Evolutionary conservation across 2,329 filamentous ascomycete genomes (phyloP), one percentile per base, ranked within the genome.

Genomic region (Fusarium sambucinum): DNA sequence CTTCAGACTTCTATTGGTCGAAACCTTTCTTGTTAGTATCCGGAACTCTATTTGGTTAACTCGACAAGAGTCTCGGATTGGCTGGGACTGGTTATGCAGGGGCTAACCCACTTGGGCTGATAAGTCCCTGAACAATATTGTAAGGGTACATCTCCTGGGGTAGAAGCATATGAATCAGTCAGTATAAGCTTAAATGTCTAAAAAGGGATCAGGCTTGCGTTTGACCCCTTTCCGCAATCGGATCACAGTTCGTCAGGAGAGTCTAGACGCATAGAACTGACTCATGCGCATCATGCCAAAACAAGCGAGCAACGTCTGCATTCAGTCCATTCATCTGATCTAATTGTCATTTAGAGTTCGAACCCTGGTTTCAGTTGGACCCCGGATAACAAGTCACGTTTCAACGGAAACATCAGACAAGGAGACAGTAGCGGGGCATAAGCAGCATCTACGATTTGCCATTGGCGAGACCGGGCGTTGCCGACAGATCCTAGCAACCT

Each of bases 281-380:
- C 7, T 45, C 3, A 7, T 9, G n/a, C 0, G 25, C 7, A 16
- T 19, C 9, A 25, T 9, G 3, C 13, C 25, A 25, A 10, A 16
- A 17, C 2, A 14, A 16, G 12, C 17, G 4, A 19, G 13, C 11
- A 13, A 14, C 7, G 13, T 27, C n/a, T 7, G n/a, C 11, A 6
- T 30, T 2, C 13, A 13, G 42, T 10, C 11, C 27, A 42, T 25
- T 41, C 40, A 25, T 25, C 17, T 50, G 13, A 9, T 5, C n/a
- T 5, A 9, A 48, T 7, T 11, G 13, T 4, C 17, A 29, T 29
- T 50, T 50, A 50, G 32, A 50, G 47, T 50, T 50, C 3, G 32
- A 14, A 29, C 17, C 32, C 21, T 50, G 23, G 47, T 50, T 50
- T 50, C 47, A 50, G 47, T 27, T 50, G 13, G 17, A 29, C 13